These are phyloP conservation scores for Penicillium hesseltinei DNA, from an alignment of 2,329 filamentous ascomycete species.

Conservation along the genomic window DNA sequence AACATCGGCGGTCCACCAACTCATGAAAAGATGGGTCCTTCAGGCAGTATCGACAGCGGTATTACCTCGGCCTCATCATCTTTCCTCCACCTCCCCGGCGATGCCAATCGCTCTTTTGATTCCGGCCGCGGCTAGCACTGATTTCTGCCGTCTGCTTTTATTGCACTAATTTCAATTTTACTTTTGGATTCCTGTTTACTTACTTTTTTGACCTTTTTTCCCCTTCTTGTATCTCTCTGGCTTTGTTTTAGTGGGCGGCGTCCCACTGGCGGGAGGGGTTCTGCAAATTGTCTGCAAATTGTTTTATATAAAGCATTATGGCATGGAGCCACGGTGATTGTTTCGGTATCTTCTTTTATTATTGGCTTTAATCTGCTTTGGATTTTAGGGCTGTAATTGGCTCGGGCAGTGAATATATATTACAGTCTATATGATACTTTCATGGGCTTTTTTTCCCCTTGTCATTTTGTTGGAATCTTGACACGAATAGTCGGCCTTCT, in stretches of 20 bases:
- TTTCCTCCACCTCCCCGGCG: constrained; percentile 24
- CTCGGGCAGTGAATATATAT: constrained; percentile 13
- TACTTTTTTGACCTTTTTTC: constrained; percentile 5
- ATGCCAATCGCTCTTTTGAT: constrained; percentile 21
- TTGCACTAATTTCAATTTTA: constrained; percentile 1
- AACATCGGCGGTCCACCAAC: constrained; percentile 21
- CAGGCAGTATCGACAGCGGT: constrained; percentile 19
- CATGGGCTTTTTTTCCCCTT: not conserved
- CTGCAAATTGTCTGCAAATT: constrained; percentile 18
- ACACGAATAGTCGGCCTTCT: not conserved
- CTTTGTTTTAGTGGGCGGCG: constrained; percentile 21
- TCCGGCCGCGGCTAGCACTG: constrained; percentile 12
- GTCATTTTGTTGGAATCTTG: not conserved
- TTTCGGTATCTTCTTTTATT: constrained; percentile 12
- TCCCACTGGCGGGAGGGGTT: constrained; percentile 22
- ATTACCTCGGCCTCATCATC: constrained; percentile 31
- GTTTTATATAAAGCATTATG: constrained; percentile 27
- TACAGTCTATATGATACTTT: constrained; percentile 1
- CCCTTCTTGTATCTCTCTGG: constrained; percentile 1
- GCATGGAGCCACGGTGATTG: constrained; percentile 27
- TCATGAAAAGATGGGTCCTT: constrained; percentile 10
- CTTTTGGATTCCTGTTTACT: constrained; percentile 5
- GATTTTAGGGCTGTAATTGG: constrained; percentile 10
- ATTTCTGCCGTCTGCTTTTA: constrained; percentile 9
- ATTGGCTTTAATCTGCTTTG: constrained; percentile 14